phyloP scores from a whole-genome alignment of 495 filamentous ascomycete species.

The Apiosordaria backusii region DNA sequence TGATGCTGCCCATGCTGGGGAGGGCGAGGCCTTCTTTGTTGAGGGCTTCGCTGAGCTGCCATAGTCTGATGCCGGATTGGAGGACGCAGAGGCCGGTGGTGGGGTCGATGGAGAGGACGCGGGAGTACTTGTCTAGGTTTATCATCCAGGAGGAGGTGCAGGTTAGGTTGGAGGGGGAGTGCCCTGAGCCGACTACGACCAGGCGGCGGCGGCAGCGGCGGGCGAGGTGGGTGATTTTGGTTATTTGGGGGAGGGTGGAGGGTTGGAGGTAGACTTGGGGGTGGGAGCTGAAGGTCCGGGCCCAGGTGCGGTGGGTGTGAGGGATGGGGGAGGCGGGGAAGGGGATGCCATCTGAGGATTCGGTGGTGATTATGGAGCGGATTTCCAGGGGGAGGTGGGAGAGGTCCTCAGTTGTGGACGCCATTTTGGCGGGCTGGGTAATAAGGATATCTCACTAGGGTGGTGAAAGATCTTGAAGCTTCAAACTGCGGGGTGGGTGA shows the following conservation, averaged over 20 bases:
- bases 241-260: conserved; percentile 70
- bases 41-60: conserved; percentile 62
- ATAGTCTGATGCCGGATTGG: conserved; percentile 79
- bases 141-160: conserved; percentile 94
- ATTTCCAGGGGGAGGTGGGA: conserved; percentile 22
- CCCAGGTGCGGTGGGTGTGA: conserved; percentile 93
- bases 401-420: conserved; percentile 7
- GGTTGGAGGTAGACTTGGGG: conserved; percentile 91
- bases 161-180: conserved; percentile 89
- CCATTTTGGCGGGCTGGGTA: conserved; percentile 15
- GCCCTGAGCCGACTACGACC: conserved; percentile 76
- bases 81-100: conserved; percentile 65
- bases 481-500: neutral
- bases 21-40: conserved; percentile 72
- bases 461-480: neutral
- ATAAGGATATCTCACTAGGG: neutral
- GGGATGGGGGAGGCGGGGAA: conserved; percentile 65
- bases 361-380: conserved; percentile 21
- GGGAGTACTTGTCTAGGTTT: conserved; percentile 80
- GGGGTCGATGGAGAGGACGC: conserved; percentile 63
- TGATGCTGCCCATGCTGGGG: conserved; percentile 89
- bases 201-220: conserved; percentile 75
- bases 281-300: conserved; percentile 78
- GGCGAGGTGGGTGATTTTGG: conserved; percentile 77
- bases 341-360: conserved; percentile 47